These are phyloP conservation scores for Apiospora arundinis DNA, from an alignment of 2,329 filamentous ascomycete genomes.

Conservation along the genomic window DNA sequence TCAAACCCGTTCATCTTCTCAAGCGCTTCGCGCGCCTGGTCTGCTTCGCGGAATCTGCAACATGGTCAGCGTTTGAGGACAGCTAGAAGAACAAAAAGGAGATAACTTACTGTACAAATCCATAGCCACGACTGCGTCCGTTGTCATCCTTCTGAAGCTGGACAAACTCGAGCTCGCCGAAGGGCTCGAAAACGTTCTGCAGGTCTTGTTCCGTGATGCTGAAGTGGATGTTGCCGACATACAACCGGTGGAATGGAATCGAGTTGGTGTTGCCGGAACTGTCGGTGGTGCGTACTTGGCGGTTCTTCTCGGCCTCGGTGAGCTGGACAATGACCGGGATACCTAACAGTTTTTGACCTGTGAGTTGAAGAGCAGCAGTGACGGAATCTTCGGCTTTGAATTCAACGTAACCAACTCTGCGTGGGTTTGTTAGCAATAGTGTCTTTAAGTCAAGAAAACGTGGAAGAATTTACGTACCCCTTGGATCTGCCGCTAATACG, in stretches of 20 bases:
- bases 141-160: constrained; percentile 96
- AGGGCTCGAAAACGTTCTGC: constrained; percentile 95
- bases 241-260: constrained; percentile 95
- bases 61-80: constrained; percentile 41
- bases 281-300: constrained; percentile 86
- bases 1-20: constrained; percentile 99
- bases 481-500: constrained; percentile 96
- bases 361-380: constrained; percentile 92
- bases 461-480: constrained; percentile 67
- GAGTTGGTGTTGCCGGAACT: constrained; percentile 73
- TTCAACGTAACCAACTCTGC: constrained; percentile 97
- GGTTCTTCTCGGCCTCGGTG: constrained; percentile 99
- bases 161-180: constrained; percentile 96
- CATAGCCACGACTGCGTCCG: constrained; percentile 90
- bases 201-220: constrained; percentile 97
- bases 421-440: constrained; percentile 32
- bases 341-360: constrained; percentile 96
- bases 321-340: constrained; percentile 98
- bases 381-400: constrained; percentile 97
- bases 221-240: constrained; percentile 99
- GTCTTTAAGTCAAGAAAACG: not conserved
- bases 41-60: constrained; percentile 84
- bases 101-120: constrained; percentile 90
- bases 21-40: constrained; percentile 89
- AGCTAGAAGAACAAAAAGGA: not conserved